Percentiles rank a stretch among this genome's conserved stretches.
phyloP scores from a whole-genome alignment of 805 yeast species.

The Scheffersomyces lignosus region DNA sequence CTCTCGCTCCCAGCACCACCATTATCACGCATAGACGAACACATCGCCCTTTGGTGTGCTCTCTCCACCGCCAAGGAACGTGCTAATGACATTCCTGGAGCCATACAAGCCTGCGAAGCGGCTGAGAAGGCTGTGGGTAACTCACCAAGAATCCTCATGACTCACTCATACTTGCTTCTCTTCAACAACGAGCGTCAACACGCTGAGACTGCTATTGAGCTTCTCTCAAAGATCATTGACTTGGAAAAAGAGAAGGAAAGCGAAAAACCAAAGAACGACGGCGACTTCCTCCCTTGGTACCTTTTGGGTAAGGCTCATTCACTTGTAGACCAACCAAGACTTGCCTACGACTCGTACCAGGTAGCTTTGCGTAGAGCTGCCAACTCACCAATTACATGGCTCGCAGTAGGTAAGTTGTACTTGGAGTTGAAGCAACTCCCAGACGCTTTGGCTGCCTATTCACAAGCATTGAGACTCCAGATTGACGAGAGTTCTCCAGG shows the following conservation, averaged over 20 bases:
- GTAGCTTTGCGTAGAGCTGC: conserved; percentile 54
- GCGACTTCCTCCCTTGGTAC: conserved; percentile 61
- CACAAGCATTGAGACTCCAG: conserved; percentile 59
- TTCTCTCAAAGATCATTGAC: conserved; percentile 34
- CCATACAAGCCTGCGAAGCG: conserved; percentile 49
- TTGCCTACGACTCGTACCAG: conserved; percentile 57
- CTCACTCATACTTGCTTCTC: conserved; percentile 52
- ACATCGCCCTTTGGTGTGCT: conserved; percentile 54
- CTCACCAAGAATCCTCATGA: conserved; percentile 43
- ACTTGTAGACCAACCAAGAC: conserved; percentile 44
- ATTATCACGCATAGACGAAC: conserved; percentile 44
- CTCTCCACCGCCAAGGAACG: conserved; percentile 52
- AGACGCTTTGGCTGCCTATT: conserved; percentile 66
- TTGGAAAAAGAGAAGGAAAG: conserved; percentile 18
- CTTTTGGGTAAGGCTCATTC: conserved; percentile 55
- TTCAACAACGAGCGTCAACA: conserved; percentile 22
- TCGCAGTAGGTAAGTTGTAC: conserved; percentile 63
- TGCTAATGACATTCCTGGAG: conserved; percentile 49
- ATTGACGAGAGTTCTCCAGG: conserved; percentile 47
- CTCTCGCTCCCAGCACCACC: conserved; percentile 52
- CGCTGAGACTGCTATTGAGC: conserved; percentile 35
- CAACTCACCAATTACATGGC: conserved; percentile 61
- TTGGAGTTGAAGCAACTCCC: conserved; percentile 58
- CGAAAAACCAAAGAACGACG: conserved; percentile 17
- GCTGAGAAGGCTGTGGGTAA: conserved; percentile 47